Evolutionary conservation across 306 rosid species (phyloP), one percentile per base, ranked within the genome.

Genomic region (Astragalus glycyphyllos): DNA sequence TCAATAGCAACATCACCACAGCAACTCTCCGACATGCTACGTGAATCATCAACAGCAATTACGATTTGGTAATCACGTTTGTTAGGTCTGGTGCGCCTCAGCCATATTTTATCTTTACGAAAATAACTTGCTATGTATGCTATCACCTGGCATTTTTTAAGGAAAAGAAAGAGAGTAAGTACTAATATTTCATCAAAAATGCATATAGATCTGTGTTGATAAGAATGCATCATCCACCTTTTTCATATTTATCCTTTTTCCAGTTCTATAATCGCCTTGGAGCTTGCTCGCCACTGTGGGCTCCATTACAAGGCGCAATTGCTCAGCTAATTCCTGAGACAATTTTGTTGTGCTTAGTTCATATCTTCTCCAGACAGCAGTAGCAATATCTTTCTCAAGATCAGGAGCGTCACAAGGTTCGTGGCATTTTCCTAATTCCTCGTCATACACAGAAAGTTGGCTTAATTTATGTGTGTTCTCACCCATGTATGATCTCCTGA

Each of bases 41-140:
- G 87, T 46, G 98, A 94, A 86, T 94, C 98, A 84, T 94, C 98
- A 79, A 94, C 74, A 0, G 97, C 98, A 77, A 94, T 88, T 32
- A 94, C 92, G 38, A 90, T 85, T 86, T 94, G 97, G 64, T 94
- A 94, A 81, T 94, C 97, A 65, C 95, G 98, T 80, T 94, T 94
- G 80, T 94, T 89, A 51, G 95, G 98, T 23, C 88, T 80, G 58
- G 98, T 94, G 82, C 96, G 75, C 76, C 97, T 85, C 37, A 93
- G 81, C 98, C 98, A 93, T 79, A 93, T 93, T 82, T 87, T 90
- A 74, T 93, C 97, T 77, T 89, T 90, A 62, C 86, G 80, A 53
- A 82, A 93, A 77, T 84, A 75, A 79, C 97, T 93, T 61, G 98
- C 97, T 54, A 93, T 85, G 77, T 81, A 93, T 59, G 87, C 90